Conservation (phyloP, 768 basidiomycete genomes). For the Lactarius quietus region DNA sequence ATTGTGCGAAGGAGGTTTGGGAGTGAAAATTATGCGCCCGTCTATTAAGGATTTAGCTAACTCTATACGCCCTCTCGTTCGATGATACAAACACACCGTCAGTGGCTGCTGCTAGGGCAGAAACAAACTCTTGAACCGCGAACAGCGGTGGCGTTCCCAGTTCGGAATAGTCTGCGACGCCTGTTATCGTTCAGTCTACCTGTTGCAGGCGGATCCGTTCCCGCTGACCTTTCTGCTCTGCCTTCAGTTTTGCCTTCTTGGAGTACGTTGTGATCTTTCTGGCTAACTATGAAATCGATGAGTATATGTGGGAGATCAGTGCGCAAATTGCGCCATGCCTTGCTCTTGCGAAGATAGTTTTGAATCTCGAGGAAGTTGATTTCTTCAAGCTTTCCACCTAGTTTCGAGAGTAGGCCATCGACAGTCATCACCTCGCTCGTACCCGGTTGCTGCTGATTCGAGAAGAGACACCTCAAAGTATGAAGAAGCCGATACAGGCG, state of each 20-base stretch:
- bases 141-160: slow-evolving; percentile 63
- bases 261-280: slow-evolving; percentile 85
- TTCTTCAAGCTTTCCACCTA: slow-evolving; percentile 67
- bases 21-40: slow-evolving; percentile 60
- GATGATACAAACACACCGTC: slow-evolving; percentile 48
- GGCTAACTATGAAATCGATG: slow-evolving; percentile 45
- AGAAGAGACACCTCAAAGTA: slow-evolving; percentile 56
- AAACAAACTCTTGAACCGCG: slow-evolving; percentile 70
- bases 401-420: slow-evolving; percentile 54
- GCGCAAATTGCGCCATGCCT: slow-evolving; percentile 46
- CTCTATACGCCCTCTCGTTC: background rate
- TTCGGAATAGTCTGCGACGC: background rate
- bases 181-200: background rate
- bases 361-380: slow-evolving; percentile 85
- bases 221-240: slow-evolving; percentile 29
- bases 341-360: slow-evolving; percentile 75
- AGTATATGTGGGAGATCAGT: background rate
- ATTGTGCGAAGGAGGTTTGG: slow-evolving; percentile 35
- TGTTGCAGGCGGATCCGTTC: background rate
- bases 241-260: slow-evolving; percentile 30
- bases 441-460: slow-evolving; percentile 48
- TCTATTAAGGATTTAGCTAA: slow-evolving; percentile 42
- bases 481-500: slow-evolving; percentile 73
- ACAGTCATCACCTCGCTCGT: slow-evolving; percentile 65
- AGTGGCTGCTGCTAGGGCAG: slow-evolving; percentile 73